Evolutionary conservation across 2,329 filamentous ascomycete species (phyloP).

Genomic region (Colletotrichum brevisporum): DNA sequence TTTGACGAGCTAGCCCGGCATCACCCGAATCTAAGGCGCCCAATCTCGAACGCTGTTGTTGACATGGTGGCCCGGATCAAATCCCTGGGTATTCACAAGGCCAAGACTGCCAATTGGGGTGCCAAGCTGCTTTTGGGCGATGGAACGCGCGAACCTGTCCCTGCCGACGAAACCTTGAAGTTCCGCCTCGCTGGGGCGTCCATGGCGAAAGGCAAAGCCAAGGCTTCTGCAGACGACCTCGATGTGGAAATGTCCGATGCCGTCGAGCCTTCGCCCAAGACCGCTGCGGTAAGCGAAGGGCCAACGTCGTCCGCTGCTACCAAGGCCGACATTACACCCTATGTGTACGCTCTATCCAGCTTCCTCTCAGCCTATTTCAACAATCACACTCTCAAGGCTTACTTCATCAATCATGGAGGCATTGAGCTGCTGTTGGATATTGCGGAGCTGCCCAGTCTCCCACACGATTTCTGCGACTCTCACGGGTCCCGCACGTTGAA

Average conservation of each 20-base stretch:
- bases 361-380: slow-evolving; percentile 84
- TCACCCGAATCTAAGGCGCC: slow-evolving; percentile 84
- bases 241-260: slow-evolving; percentile 79
- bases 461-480: slow-evolving; percentile 78
- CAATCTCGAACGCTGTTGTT: slow-evolving; percentile 87
- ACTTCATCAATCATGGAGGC: slow-evolving; percentile 84
- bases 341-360: slow-evolving; percentile 80
- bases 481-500: slow-evolving; percentile 78
- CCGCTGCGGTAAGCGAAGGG: slow-evolving; percentile 42
- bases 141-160: slow-evolving; percentile 68
- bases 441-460: slow-evolving; percentile 84
- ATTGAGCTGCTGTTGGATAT: slow-evolving; percentile 89
- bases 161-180: slow-evolving; percentile 64
- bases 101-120: slow-evolving; percentile 79
- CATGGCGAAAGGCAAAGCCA: slow-evolving; percentile 57
- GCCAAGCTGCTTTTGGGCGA: slow-evolving; percentile 80
- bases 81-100: slow-evolving; percentile 79
- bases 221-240: slow-evolving; percentile 51
- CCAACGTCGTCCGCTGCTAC: slow-evolving; percentile 44
- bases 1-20: slow-evolving; percentile 97
- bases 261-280: slow-evolving; percentile 46
- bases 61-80: slow-evolving; percentile 90
- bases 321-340: slow-evolving; percentile 69
- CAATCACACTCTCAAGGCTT: slow-evolving; percentile 79
- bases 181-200: slow-evolving; percentile 45